phyloP scores from a whole-genome alignment of 2,329 filamentous ascomycete genomes.

The Colletotrichum spaethianum region DNA sequence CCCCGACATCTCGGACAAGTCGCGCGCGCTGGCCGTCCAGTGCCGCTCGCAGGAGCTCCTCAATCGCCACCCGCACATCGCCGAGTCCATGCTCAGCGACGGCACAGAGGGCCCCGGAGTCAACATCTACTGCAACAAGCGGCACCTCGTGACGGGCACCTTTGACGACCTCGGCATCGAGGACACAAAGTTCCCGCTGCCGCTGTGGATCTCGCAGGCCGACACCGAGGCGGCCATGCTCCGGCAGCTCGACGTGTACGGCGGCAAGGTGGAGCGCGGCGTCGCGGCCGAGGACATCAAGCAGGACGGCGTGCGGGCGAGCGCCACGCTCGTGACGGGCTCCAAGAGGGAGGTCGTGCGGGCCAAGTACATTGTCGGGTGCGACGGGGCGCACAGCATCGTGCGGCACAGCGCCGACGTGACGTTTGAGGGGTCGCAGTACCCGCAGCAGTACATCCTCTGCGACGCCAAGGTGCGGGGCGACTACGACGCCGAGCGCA shows the following conservation, averaged over 20 bases:
- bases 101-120: constrained; percentile 56
- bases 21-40: constrained; percentile 62
- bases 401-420: constrained; percentile 57
- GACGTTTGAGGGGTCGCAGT: constrained; percentile 58
- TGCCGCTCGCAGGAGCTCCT: constrained; percentile 65
- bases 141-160: constrained; percentile 49
- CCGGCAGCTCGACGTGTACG: constrained; percentile 47
- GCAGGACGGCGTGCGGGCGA: constrained; percentile 49
- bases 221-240: constrained; percentile 53
- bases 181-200: constrained; percentile 50
- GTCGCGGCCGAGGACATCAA: constrained; percentile 48
- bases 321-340: constrained; percentile 44
- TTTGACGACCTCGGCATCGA: constrained; percentile 49
- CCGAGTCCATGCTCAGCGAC: constrained; percentile 51
- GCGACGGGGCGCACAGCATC: constrained; percentile 61
- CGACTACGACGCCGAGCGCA: constrained; percentile 35
- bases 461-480: constrained; percentile 54
- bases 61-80: constrained; percentile 57
- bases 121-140: constrained; percentile 54
- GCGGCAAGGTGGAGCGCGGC: constrained; percentile 48
- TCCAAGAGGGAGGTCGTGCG: constrained; percentile 47
- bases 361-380: constrained; percentile 60
- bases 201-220: constrained; percentile 52
- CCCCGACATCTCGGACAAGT: constrained; percentile 52
- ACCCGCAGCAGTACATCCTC: constrained; percentile 60